phyloP scores from a whole-genome alignment of 441 rosid species.

The Euphorbia schlechtendalii region DNA sequence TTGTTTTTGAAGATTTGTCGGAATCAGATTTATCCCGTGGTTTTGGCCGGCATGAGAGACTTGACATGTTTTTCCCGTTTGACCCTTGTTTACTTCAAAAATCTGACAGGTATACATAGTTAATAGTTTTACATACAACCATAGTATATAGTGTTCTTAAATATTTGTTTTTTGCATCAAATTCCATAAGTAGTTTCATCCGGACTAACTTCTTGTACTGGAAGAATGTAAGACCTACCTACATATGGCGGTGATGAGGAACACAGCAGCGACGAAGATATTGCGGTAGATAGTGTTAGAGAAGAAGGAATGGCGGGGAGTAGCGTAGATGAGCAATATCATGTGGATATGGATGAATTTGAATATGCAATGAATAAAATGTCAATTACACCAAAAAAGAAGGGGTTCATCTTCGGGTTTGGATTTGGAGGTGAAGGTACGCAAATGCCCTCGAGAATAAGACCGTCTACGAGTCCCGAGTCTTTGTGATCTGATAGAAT shows the following conservation, averaged over 20 bases:
- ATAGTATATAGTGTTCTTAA: too few relatives aligned
- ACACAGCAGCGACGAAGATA: constrained; percentile 41
- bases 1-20: constrained; percentile 39
- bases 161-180: too few relatives aligned
- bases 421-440: constrained; percentile 27
- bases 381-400: constrained; percentile 56
- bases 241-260: constrained; percentile 37
- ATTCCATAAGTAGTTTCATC: constrained; percentile 34
- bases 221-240: constrained; percentile 56
- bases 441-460: constrained; percentile 66
- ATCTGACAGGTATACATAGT: constrained; percentile 55
- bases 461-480: constrained; percentile 71
- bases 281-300: constrained; percentile 29
- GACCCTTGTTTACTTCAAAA: constrained; percentile 76
- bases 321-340: too few relatives aligned
- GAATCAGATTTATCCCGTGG: constrained; percentile 65
- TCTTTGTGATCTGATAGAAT: constrained; percentile 43
- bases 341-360: constrained; percentile 31
- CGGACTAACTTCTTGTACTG: constrained; percentile 54
- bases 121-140: too few relatives aligned
- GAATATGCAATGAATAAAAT: constrained; percentile 51
- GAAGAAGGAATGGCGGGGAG: constrained; percentile 37
- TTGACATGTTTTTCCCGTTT: constrained; percentile 87
- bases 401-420: constrained; percentile 18
- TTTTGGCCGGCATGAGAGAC: constrained; percentile 77